Base-by-base conservation (phyloP, 75 land plant species). In the Azolla pinnata region DNA sequence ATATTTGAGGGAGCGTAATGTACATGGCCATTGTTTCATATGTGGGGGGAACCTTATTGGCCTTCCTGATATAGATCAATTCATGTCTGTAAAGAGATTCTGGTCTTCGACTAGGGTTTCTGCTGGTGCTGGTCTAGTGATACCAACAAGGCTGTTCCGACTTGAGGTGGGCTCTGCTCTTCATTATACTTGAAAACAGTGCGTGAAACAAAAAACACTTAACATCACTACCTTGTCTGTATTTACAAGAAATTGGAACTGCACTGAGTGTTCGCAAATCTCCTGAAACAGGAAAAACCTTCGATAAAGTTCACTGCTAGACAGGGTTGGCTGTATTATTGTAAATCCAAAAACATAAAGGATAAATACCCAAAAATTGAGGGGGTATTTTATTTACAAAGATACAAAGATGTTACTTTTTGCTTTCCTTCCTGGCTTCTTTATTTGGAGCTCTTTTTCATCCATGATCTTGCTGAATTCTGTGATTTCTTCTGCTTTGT, bases 71-170 rank as follows among this genome's bases (percentile, higher is more conserved):
- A 67, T 70, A 32, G 71, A 68, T 30, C 57, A 61, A 5, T 52
- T 56, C 29, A 56, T 81, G 63, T 75, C 86, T 21, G 12, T 81
- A 4, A 51, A 50, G 59, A 81, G 64, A 5, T 86, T 90, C 64
- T 19, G 60, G 8, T 59, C 78, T 19, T 69, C 82, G 19, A 73
- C 82, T 38, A 73, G 98, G 29, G 69, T 59, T 60, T 84, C 90
- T 42, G 78, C 63, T 0, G 98, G 98, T 33, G 54, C 58, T 76
- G 98, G 98, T 14, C 35, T 93, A 31, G 68, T 93, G 33, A 59
- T 93, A 32, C 98, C 98, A 0, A 93, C 96, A 44, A 80, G 61
- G 44, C 34, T 88, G 51, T 84, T 87, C 54, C 93, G 98, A 27
- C 73, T 89, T 57, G 97, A 91, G 97, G 97, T 91, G 14, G 63